Conservation (phyloP, 2,329 filamentous ascomycete genomes). For the Fusarium hostae region DNA sequence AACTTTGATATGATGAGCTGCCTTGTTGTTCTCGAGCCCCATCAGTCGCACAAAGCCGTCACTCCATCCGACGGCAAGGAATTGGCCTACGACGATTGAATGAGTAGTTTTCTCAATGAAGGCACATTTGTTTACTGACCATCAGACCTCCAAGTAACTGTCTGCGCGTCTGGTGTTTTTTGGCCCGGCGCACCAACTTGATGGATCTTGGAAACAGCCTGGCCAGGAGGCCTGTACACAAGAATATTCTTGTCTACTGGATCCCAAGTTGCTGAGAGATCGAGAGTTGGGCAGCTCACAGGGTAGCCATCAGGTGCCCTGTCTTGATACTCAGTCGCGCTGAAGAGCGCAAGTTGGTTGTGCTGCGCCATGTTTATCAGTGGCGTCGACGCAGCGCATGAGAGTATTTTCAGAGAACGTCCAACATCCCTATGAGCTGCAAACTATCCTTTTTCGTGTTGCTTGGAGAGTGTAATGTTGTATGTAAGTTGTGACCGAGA, state of each 20-base stretch:
- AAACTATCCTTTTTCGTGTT: not conserved
- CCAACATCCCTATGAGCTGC: constrained; percentile 2
- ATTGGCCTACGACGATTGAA: constrained; percentile 65
- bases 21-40: constrained; percentile 83
- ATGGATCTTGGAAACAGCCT: constrained; percentile 67
- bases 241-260: constrained; percentile 75
- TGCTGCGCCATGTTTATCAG: constrained; percentile 42
- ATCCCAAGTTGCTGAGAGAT: constrained; percentile 79
- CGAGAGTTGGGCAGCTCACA: constrained; percentile 84
- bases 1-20: constrained; percentile 76
- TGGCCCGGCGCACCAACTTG: constrained; percentile 55
- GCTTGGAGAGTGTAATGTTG: not conserved
- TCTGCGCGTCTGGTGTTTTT: constrained; percentile 56
- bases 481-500: constrained; percentile 18
- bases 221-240: constrained; percentile 82
- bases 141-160: constrained; percentile 74
- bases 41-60: constrained; percentile 82
- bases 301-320: constrained; percentile 68
- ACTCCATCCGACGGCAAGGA: constrained; percentile 85
- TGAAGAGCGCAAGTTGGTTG: constrained; percentile 59
- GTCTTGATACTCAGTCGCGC: constrained; percentile 67
- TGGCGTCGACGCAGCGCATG: constrained; percentile 1
- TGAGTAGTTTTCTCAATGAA: not conserved
- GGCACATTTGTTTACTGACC: constrained; percentile 57
- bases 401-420: not conserved